Conservation (phyloP, 1,284 basidiomycete species). For the Trichosporon faecale region DNA sequence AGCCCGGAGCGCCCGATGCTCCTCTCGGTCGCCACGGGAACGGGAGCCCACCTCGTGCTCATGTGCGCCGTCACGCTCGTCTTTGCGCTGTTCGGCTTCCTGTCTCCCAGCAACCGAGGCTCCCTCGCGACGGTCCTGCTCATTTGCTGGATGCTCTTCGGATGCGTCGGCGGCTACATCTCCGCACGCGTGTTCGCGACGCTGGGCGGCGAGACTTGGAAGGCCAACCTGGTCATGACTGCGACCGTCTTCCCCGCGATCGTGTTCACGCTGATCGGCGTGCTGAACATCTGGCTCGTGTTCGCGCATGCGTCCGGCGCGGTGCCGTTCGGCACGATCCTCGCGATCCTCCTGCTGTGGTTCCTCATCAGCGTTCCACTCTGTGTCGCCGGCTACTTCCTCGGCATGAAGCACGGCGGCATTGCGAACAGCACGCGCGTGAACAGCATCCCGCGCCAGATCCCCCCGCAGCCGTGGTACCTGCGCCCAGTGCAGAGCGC, state of each 20-base stretch:
- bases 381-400: slow-evolving; percentile 59
- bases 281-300: slow-evolving; percentile 83
- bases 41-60: slow-evolving; percentile 81
- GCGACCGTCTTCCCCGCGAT: slow-evolving; percentile 81
- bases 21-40: slow-evolving; percentile 81
- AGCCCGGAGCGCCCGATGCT: slow-evolving; percentile 73
- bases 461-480: slow-evolving; percentile 80
- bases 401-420: slow-evolving; percentile 77
- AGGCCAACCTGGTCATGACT: slow-evolving; percentile 81
- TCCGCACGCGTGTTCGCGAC: slow-evolving; percentile 80
- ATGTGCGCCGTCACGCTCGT: slow-evolving; percentile 90
- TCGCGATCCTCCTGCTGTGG: slow-evolving; percentile 88
- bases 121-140: slow-evolving; percentile 94
- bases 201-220: slow-evolving; percentile 73
- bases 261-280: slow-evolving; percentile 76
- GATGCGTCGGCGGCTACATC: slow-evolving; percentile 84
- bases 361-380: slow-evolving; percentile 88
- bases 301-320: slow-evolving; percentile 86
- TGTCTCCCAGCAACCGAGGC: slow-evolving; percentile 92
- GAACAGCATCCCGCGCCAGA: slow-evolving; percentile 88
- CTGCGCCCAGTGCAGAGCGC: slow-evolving; percentile 73
- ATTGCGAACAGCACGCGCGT: slow-evolving; percentile 78
- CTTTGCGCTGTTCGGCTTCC: slow-evolving; percentile 94
- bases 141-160: slow-evolving; percentile 92
- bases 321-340: slow-evolving; percentile 90